phyloP scores from a whole-genome alignment of 108 stramenopile genomes.

The Bacterosira constricta region DNA sequence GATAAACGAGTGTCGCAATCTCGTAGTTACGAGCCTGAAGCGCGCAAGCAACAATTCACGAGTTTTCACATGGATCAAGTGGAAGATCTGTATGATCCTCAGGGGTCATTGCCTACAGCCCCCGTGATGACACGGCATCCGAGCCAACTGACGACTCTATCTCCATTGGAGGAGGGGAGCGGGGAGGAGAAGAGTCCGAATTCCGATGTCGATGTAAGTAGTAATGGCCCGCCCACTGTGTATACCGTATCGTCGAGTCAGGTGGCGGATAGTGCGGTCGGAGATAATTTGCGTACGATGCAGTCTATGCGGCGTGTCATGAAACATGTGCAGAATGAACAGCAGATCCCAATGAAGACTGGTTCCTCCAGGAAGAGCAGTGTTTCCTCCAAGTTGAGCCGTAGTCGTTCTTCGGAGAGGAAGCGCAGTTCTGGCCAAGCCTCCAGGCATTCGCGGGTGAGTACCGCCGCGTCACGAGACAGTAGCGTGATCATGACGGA shows the following conservation, averaged over 20 bases:
- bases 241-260: too few species aligned
- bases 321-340: background rate
- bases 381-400: background rate
- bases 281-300: background rate
- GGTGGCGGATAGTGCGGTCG: background rate
- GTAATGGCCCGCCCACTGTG: background rate
- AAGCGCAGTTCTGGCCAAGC: too few species aligned
- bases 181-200: background rate
- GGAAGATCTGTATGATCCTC: background rate
- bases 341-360: too few species aligned
- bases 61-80: background rate
- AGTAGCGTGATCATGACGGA: background rate
- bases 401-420: background rate
- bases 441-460: background rate
- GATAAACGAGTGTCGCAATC: background rate
- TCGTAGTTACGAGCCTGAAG: background rate
- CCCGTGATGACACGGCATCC: background rate
- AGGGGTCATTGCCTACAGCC: background rate
- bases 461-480: background rate
- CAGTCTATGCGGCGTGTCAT: background rate
- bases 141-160: background rate
- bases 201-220: too few species aligned
- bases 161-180: constrained; percentile 10
- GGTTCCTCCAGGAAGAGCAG: background rate
- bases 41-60: background rate